Conservation (phyloP, 2,329 filamentous ascomycete genomes). For the Apiospora koreana region DNA sequence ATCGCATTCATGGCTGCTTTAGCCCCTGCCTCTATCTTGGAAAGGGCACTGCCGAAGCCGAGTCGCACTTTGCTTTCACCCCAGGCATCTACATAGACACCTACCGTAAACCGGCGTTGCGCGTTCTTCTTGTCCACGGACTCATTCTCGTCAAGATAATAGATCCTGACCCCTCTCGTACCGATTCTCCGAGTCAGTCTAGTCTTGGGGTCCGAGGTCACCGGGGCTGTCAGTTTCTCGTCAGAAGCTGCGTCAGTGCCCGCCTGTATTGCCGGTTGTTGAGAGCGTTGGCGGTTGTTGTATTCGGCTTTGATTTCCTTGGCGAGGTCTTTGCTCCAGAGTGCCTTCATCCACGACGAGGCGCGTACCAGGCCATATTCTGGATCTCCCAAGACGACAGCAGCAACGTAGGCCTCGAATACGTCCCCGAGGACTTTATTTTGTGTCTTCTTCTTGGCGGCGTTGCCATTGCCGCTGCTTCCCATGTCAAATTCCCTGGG, state of each 20-base stretch:
- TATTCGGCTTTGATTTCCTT: conserved; percentile 50
- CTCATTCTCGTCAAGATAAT: conserved; percentile 60
- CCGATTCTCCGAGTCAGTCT: conserved; percentile 53
- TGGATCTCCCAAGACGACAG: conserved; percentile 69
- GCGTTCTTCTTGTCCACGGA: conserved; percentile 52
- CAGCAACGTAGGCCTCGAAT: conserved; percentile 89
- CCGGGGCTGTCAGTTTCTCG: conserved; percentile 15
- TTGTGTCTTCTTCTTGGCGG: conserved; percentile 51
- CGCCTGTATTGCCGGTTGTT: conserved; percentile 24
- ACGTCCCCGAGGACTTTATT: conserved; percentile 81
- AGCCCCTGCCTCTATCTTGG: conserved; percentile 69
- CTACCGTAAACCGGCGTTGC: conserved; percentile 62
- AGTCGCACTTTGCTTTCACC: conserved; percentile 64
- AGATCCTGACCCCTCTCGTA: conserved; percentile 57
- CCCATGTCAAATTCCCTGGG: conserved; percentile 46
- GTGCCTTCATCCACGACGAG: conserved; percentile 69
- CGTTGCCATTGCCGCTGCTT: conserved; percentile 38
- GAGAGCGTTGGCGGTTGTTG: neutral
- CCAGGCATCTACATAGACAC: conserved; percentile 67
- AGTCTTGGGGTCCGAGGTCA: conserved; percentile 46
- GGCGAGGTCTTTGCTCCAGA: conserved; percentile 71
- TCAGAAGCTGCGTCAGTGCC: conserved; percentile 14
- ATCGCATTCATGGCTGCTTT: conserved; percentile 67
- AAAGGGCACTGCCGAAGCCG: conserved; percentile 63
- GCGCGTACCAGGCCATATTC: conserved; percentile 61